Conservation (phyloP, 805 yeast species). For the Wickerhamiella domercqiae region DNA sequence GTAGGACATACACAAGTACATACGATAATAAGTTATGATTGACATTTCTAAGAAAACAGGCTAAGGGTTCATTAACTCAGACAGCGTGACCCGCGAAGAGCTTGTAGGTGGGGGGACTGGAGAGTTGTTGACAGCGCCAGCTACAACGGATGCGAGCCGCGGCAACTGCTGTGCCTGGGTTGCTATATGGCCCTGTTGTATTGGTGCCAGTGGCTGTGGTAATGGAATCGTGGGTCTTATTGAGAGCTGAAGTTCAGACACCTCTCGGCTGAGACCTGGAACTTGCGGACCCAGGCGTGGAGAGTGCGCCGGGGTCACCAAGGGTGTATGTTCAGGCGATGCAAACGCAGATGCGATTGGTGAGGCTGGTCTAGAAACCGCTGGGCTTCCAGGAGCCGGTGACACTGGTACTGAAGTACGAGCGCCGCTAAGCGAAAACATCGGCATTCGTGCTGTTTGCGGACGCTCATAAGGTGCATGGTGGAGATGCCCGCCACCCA, state of each 20-base stretch:
- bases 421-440: slow-evolving; percentile 15
- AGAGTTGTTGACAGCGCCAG: no score
- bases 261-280: slow-evolving; percentile 2
- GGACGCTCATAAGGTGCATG: slow-evolving; percentile 20
- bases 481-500: slow-evolving; percentile 10
- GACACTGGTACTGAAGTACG: slow-evolving; percentile 11
- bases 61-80: slow-evolving; percentile 15
- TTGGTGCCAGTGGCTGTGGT: no score
- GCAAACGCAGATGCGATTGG: slow-evolving; percentile 3
- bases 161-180: no score
- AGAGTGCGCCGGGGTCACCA: slow-evolving; percentile 32
- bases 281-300: slow-evolving; percentile 29
- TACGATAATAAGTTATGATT: no score
- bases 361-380: slow-evolving; percentile 22
- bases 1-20: no score
- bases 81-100: slow-evolving; percentile 10
- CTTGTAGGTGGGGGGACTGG: slow-evolving; percentile 1
- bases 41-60: no score
- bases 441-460: slow-evolving; percentile 18
- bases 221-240: no score
- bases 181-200: no score
- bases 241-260: slow-evolving; percentile 25
- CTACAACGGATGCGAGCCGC: no score
- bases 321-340: slow-evolving; percentile 30
- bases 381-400: slow-evolving; percentile 28